Conservation (phyloP, 306 rosid species). For the Prunus salicina region DNA sequence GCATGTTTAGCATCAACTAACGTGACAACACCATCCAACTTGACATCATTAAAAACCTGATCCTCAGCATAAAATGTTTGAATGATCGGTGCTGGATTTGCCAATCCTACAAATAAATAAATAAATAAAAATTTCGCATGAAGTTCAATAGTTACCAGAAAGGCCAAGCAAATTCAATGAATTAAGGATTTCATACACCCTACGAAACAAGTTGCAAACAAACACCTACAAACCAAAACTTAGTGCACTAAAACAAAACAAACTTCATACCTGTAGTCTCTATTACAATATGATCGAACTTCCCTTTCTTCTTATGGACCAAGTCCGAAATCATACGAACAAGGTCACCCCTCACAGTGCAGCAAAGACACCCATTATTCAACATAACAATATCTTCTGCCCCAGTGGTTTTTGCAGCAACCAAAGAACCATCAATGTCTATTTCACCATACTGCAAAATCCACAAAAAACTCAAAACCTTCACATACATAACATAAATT, state of each 20-base stretch:
- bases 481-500: background rate
- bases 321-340: slow-evolving; percentile 86
- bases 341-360: slow-evolving; percentile 97
- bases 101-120: slow-evolving; percentile 60
- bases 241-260: background rate
- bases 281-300: slow-evolving; percentile 84
- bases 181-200: background rate
- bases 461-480: slow-evolving; percentile 14
- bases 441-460: slow-evolving; percentile 76
- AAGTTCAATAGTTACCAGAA: slow-evolving; percentile 1
- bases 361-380: slow-evolving; percentile 94
- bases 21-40: slow-evolving; percentile 96
- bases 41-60: slow-evolving; percentile 69
- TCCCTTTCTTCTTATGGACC: slow-evolving; percentile 78
- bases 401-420: slow-evolving; percentile 74
- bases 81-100: slow-evolving; percentile 93
- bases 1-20: slow-evolving; percentile 94
- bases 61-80: slow-evolving; percentile 97
- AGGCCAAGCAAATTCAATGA: background rate
- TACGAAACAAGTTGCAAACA: background rate
- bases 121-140: background rate
- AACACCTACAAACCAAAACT: no score
- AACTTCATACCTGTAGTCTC: slow-evolving; percentile 72
- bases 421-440: slow-evolving; percentile 94
- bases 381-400: slow-evolving; percentile 96